Evolutionary conservation across 139 green algal genomes (phyloP), one percentile per base, ranked within the genome.

Genomic region (Coccomyxa sp.): DNA sequence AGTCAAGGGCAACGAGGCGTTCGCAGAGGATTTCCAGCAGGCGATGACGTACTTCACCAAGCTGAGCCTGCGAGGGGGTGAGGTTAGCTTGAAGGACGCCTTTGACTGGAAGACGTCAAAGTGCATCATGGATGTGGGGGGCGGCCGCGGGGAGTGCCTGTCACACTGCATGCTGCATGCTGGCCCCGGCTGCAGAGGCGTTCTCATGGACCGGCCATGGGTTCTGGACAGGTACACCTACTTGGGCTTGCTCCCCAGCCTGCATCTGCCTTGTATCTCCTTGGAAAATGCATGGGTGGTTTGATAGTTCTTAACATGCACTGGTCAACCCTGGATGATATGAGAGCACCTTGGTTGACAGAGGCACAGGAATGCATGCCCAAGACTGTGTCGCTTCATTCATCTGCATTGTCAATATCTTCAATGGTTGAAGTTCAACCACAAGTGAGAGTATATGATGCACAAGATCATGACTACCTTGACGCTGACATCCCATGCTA

Each of bases 1-100:
- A 67, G 45, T 76, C 7, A 21, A 79, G 67, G 84, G 71, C 7
- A 78, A 87, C 76, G 84, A 80, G 63, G 76, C 60, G 10, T 87
- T 85, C 76, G 80, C 76, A 16, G 76, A 74, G 32, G 84, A 87
- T 13, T 87, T 87, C 77, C 75, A 71, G 76, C 45, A 87, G 28
- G 59, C 84, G 23, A 87, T 87, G 84, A 87, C 84, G 9, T 85
- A 85, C 84, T 87, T 85, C 80, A 87, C 84, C 25, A 80, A 80
- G 76, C 84, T 82, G 58, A 87, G 84, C 81, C 68, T 87, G 76
- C 75, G 63, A 58, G 80, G 84, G 1, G 84, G 84, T 30, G 71
- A 82, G 27, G 59, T 76, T 13, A 79, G 16, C 14, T 51, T 87
- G 63, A 58, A 82, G 18, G 76, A 82, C 18, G 80, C 76, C 10